Percentiles rank a stretch among this genome's conserved stretches.
Conservation (phyloP, 1,284 basidiomycete genomes). For the Heterobasidion parviporum region DNA sequence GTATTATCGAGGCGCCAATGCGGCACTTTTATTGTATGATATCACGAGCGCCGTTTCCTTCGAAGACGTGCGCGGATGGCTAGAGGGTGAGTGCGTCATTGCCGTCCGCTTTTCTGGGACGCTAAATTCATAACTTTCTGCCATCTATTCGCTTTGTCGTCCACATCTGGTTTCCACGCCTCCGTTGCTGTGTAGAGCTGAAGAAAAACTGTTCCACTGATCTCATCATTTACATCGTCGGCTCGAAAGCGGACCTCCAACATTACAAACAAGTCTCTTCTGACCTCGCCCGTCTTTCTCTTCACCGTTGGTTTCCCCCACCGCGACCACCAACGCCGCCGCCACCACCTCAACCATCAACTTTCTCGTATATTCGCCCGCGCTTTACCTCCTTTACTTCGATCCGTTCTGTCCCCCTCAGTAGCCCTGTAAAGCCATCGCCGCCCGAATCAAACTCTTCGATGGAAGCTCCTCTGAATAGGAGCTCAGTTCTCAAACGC, state of each 20-base stretch:
- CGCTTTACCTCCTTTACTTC: constrained; percentile 77
- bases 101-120: not conserved
- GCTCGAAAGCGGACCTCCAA: constrained; percentile 80
- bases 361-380: constrained; percentile 78
- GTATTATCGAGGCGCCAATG: constrained; percentile 98
- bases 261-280: constrained; percentile 65
- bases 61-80: constrained; percentile 88
- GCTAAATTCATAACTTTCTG: not conserved
- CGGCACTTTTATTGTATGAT: constrained; percentile 95
- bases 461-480: constrained; percentile 5
- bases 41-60: constrained; percentile 90
- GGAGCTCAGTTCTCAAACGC: constrained; percentile 16
- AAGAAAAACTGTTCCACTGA: constrained; percentile 81
- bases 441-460: constrained; percentile 28
- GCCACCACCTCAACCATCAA: constrained; percentile 49
- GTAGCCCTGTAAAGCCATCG: constrained; percentile 29
- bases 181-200: constrained; percentile 48
- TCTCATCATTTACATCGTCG: constrained; percentile 88
- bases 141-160: not conserved
- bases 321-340: constrained; percentile 57
- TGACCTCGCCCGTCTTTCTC: constrained; percentile 72
- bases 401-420: constrained; percentile 48
- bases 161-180: not conserved
- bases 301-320: constrained; percentile 80
- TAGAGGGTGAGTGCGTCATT: constrained; percentile 57